Base-by-base conservation (phyloP, 306 rosid species). In the Lathyrus sativus region DNA sequence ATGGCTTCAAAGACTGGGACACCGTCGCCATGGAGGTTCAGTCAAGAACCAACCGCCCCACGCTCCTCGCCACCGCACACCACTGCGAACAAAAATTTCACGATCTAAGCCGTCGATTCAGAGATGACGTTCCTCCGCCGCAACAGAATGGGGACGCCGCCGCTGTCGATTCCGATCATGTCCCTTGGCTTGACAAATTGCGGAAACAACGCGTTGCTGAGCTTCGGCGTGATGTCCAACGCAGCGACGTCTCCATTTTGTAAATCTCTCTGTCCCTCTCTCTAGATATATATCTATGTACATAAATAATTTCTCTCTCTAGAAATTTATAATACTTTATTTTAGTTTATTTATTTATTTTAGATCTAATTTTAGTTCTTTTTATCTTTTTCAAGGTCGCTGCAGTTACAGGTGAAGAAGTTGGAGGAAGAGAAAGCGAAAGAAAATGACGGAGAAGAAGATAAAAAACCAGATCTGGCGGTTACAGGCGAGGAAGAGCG, bases 121-220 rank as follows among this genome's bases (percentile, higher is more conserved):
- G 74, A 43, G 51, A 33, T 15, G 80, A 24, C 65, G 66, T 33
- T 1, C 33, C 17, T 19, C 67, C 71, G 33, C 68, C 55, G n/a
- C 24, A 19, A 2, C 79, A 76, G 37, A 78, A 73, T 74, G 79
- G 76, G 15, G 55, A 17, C 14, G 33, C 45, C 61, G 64, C 18
- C 37, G 50, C 5, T 24, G 84, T 35, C 9, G 22, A 17, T 57
- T 70, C 77, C 70, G 89, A 81, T 67, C 74, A 67, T 48, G 73
- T 88, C 6, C 91, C 95, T 14, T 90, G 95, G 95, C 75, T 88
- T 18, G 86, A 86, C 22, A 82, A 91, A 85, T 80, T 91, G 80
- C 75, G 87, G 1, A 72, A 74, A 31, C 88, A 74, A 39, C 91
- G 95, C 12, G 89, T 88, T 35, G 85, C 81, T 2, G 89, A 88